phyloP scores from a whole-genome alignment of 805 yeast species.

The Millerozyma acaciae region DNA sequence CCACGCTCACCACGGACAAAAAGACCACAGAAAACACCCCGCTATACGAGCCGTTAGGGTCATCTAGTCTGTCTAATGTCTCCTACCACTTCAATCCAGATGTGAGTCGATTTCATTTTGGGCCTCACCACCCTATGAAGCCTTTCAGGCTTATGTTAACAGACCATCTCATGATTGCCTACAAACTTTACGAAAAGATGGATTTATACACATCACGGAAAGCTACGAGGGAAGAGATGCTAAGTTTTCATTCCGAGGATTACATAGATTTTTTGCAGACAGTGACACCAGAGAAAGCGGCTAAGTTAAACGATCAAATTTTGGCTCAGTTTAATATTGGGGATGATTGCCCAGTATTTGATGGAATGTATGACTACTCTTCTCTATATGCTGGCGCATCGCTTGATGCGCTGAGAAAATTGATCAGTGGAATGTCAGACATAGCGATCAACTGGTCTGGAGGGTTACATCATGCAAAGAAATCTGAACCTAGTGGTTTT shows the following conservation, averaged over 20 bases:
- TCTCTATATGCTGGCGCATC: constrained; percentile 91
- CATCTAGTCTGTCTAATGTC: constrained; percentile 50
- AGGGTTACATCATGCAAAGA: constrained; percentile 95
- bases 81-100: constrained; percentile 87
- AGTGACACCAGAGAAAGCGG: constrained; percentile 71
- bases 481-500: constrained; percentile 90
- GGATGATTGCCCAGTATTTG: constrained; percentile 92
- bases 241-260: constrained; percentile 83
- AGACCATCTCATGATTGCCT: constrained; percentile 82
- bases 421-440: constrained; percentile 83
- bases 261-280: constrained; percentile 72
- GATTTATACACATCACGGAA: constrained; percentile 80
- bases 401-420: constrained; percentile 84
- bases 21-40: constrained; percentile 33
- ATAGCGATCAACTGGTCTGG: constrained; percentile 97
- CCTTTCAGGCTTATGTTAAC: constrained; percentile 93
- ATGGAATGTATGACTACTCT: constrained; percentile 90
- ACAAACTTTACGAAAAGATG: constrained; percentile 84
- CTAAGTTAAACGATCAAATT: constrained; percentile 53
- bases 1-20: constrained; percentile 32
- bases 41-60: constrained; percentile 20
- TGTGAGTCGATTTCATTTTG: constrained; percentile 81
- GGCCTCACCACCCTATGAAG: constrained; percentile 97
- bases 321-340: constrained; percentile 79
- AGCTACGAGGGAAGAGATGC: constrained; percentile 77